Conservation (phyloP, 208 protist species). For the Crithidia acanthocephali region DNA sequence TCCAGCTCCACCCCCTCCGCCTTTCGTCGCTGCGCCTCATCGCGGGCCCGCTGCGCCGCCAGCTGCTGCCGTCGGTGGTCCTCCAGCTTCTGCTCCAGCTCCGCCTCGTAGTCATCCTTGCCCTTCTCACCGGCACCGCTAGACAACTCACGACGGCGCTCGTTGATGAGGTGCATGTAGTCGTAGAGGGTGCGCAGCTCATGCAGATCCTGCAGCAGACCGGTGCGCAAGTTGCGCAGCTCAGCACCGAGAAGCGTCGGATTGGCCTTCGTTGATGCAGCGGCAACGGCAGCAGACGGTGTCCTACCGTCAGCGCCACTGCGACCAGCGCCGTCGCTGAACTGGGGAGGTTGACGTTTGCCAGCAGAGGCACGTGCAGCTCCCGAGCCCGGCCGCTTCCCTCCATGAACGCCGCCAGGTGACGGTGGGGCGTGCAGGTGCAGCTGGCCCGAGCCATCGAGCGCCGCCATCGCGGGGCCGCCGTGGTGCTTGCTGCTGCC, state of each 20-base stretch:
- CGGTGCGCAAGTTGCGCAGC: slow-evolving; percentile 41
- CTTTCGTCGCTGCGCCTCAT: slow-evolving; percentile 58
- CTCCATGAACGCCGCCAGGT: not conserved
- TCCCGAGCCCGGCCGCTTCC: not conserved
- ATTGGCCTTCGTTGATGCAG: not conserved
- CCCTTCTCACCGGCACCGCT: slow-evolving; percentile 30
- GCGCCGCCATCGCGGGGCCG: not conserved
- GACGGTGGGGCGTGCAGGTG: not conserved
- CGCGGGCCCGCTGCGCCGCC: slow-evolving; percentile 35
- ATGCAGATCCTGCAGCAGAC: slow-evolving; percentile 62
- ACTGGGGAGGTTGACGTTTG: not conserved
- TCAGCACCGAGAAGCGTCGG: slow-evolving; percentile 15
- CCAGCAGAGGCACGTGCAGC: not conserved
- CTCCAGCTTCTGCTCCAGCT: slow-evolving; percentile 51
- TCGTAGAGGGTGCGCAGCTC: slow-evolving; percentile 70
- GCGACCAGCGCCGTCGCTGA: not conserved
- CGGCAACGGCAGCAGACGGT: not conserved
- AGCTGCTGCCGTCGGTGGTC: slow-evolving; percentile 43
- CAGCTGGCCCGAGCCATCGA: not conserved
- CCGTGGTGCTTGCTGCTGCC: not conserved
- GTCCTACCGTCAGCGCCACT: not conserved
- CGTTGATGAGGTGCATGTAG: slow-evolving; percentile 69
- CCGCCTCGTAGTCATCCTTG: slow-evolving; percentile 53
- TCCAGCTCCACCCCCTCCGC: slow-evolving; percentile 59
- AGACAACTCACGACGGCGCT: slow-evolving; percentile 32